Evolutionary conservation across 2,329 filamentous ascomycete species (phyloP).

Genomic region (Lachnum nothofagi): DNA sequence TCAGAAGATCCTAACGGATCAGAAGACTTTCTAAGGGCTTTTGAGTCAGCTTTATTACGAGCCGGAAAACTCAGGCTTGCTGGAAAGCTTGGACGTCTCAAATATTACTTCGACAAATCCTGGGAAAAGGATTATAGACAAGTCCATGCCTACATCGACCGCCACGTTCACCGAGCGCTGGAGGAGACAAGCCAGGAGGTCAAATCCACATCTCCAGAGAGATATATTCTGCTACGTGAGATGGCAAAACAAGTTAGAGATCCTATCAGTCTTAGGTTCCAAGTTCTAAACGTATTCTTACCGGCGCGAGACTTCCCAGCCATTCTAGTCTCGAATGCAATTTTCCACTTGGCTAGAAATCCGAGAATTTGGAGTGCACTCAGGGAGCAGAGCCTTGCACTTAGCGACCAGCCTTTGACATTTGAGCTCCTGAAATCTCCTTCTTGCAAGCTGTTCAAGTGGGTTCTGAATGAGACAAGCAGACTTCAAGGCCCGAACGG

Average conservation of each 20-base stretch:
- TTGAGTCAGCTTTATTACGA: background rate
- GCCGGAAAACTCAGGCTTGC: background rate
- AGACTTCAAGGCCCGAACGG: constrained; percentile 47
- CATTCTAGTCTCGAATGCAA: constrained; percentile 42
- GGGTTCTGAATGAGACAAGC: constrained; percentile 34
- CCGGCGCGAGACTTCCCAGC: constrained; percentile 54
- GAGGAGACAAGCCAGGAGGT: background rate
- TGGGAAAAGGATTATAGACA: constrained; percentile 23
- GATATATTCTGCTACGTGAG: constrained; percentile 53
- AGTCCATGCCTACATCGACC: constrained; percentile 42
- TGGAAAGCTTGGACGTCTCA: background rate
- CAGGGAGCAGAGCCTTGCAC: background rate
- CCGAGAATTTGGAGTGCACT: constrained; percentile 17
- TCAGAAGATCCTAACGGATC: background rate
- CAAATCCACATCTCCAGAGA: constrained; percentile 29
- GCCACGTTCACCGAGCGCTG: constrained; percentile 39
- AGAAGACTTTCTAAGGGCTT: constrained; percentile 1
- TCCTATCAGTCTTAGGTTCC: constrained; percentile 32
- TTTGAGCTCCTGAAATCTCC: constrained; percentile 11
- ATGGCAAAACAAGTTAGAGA: constrained; percentile 44
- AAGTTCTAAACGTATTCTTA: constrained; percentile 47
- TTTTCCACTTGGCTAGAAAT: constrained; percentile 41
- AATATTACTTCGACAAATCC: background rate
- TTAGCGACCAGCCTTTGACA: constrained; percentile 10
- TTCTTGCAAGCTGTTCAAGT: constrained; percentile 41